A percentile compares a stretch with the other conserved stretches of the same genome.
Evolutionary conservation across 1,284 basidiomycete species (phyloP).

Genomic region (Serendipita sp.): DNA sequence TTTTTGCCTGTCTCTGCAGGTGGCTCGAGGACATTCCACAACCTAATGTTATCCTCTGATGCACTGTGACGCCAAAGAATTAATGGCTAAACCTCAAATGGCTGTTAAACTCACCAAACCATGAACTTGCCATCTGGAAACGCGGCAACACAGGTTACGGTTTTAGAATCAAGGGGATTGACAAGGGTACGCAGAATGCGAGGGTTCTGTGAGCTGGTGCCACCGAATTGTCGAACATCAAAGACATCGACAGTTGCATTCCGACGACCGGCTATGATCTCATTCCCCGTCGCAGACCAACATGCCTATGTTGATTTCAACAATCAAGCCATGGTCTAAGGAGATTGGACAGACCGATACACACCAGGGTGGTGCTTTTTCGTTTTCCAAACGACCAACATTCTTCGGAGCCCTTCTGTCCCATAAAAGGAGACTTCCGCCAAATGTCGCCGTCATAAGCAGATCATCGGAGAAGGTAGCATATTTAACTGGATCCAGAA

Average conservation of each 20-base stretch:
- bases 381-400: slow-evolving; percentile 73
- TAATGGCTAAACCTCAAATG: slow-evolving; percentile 5
- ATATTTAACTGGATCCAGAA: slow-evolving; percentile 48
- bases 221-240: slow-evolving; percentile 69
- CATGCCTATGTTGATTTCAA: slow-evolving; percentile 47
- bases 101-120: slow-evolving; percentile 51
- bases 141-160: slow-evolving; percentile 78
- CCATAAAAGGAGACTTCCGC: slow-evolving; percentile 87
- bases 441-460: slow-evolving; percentile 79
- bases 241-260: slow-evolving; percentile 89
- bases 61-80: slow-evolving; percentile 37
- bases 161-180: slow-evolving; percentile 80
- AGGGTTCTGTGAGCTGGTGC: slow-evolving; percentile 48
- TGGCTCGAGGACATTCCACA: slow-evolving; percentile 83
- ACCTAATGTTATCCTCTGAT: slow-evolving; percentile 81
- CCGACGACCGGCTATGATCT: slow-evolving; percentile 82
- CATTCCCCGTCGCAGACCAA: slow-evolving; percentile 80
- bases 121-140: slow-evolving; percentile 86
- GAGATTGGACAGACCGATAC: slow-evolving; percentile 49
- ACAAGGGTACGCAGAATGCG: slow-evolving; percentile 65
- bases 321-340: slow-evolving; percentile 7
- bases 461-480: slow-evolving; percentile 66
- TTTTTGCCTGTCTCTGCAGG: slow-evolving; percentile 40
- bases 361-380: slow-evolving; percentile 92
- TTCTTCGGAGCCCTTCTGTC: slow-evolving; percentile 66